phyloP scores from a whole-genome alignment of 805 yeast species.

The Myxozyma neotropica region DNA sequence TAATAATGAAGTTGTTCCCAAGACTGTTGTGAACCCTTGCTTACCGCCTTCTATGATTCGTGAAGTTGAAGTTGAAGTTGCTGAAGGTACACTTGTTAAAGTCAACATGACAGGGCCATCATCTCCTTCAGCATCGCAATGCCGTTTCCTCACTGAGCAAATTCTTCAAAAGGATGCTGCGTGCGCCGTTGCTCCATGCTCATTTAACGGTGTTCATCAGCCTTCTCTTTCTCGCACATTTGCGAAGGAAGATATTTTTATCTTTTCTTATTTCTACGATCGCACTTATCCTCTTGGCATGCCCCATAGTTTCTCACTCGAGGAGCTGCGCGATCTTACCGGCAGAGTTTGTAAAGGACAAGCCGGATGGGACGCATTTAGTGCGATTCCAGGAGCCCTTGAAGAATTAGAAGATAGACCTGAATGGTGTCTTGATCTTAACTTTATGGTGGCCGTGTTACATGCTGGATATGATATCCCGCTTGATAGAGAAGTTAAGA shows the following conservation, averaged over 20 bases:
- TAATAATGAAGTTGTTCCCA: slow-evolving; percentile 13
- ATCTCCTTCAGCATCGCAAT: slow-evolving; percentile 73
- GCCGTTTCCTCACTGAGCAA: slow-evolving; percentile 80
- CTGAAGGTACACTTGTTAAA: slow-evolving; percentile 43
- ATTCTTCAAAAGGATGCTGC: slow-evolving; percentile 79
- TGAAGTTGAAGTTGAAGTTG: slow-evolving; percentile 60
- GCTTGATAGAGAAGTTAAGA: slow-evolving; percentile 80
- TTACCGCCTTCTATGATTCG: slow-evolving; percentile 72
- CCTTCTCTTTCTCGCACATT: slow-evolving; percentile 85
- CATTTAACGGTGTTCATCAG: slow-evolving; percentile 96
- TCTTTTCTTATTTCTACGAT: slow-evolving; percentile 95
- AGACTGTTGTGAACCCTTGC: slow-evolving; percentile 73
- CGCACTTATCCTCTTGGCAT: slow-evolving; percentile 91
- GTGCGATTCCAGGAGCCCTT: slow-evolving; percentile 69
- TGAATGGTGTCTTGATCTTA: slow-evolving; percentile 90
- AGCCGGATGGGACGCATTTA: slow-evolving; percentile 68
- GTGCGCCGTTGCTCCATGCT: slow-evolving; percentile 80
- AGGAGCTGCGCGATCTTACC: slow-evolving; percentile 81
- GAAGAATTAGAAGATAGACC: slow-evolving; percentile 74
- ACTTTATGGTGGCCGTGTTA: slow-evolving; percentile 84
- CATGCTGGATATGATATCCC: slow-evolving; percentile 98
- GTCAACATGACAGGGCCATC: slow-evolving; percentile 69
- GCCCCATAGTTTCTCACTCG: slow-evolving; percentile 85
- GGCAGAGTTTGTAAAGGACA: slow-evolving; percentile 84
- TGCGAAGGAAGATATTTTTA: slow-evolving; percentile 73